Base-by-base conservation (phyloP, 1,139 yeast species). In the Barnettozyma hawaiiensis region DNA sequence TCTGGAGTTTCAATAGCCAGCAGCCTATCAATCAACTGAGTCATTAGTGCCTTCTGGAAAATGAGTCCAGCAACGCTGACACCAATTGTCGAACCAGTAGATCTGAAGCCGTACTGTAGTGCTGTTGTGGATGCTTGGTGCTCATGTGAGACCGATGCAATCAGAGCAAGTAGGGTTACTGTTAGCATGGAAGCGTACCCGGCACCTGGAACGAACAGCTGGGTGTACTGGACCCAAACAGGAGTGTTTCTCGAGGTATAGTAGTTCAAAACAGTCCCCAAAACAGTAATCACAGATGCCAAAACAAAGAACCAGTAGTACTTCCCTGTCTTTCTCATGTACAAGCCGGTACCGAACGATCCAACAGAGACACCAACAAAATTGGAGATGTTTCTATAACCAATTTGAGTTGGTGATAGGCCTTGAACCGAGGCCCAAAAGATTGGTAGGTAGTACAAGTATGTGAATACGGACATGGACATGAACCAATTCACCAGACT, bases 101-200 rank as follows among this genome's bases (percentile, higher is more conserved):
- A 80, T 52, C 90, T 69, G 64, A 81, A 82, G 1, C 86, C 83
- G 58, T 83, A 83, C 56, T 82, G 87, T 44, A 83, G 81, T 0
- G 87, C 80, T 1, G 92, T 83, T 0, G 85, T 76, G 10, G 83
- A 73, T 2, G 90, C 89, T 59, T 82, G 89, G 51, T 68, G 71
- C 47, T 76, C 74, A 31, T 68, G 65, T 2, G 85, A 83, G 39
- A 81, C 60, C 0, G 86, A 78, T 3, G 85, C 76, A 41, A 80
- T 78, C 57, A 80, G 67, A 1, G 85, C 78, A 31, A 80, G 60
- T 39, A 81, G 63, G 0, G 86, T 76, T 12, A 80, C 72, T 0
- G 87, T 81, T 46, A 81, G 65, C 60, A 77, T 68, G 14, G 73
- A 64, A 5, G 86, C 73, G 53, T 77, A 79, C 3, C 81, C 81